Evolutionary conservation across 768 basidiomycete species (phyloP).

Genomic region (Boletus sp.): DNA sequence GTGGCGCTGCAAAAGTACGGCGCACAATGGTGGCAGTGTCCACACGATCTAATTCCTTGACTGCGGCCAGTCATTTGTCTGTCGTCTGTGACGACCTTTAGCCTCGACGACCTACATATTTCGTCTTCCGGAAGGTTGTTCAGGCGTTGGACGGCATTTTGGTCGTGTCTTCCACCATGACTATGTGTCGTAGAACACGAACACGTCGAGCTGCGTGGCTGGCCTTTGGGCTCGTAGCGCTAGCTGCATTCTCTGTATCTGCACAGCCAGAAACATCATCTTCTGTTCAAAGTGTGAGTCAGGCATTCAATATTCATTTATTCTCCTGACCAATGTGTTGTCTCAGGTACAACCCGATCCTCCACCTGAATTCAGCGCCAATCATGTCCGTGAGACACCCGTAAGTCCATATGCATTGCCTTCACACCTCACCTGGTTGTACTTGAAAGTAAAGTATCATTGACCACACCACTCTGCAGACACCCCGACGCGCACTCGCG

Average conservation of each 20-base stretch:
- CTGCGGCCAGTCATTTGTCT: background rate
- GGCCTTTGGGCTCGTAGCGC: conserved; percentile 55
- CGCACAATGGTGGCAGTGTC: too few species aligned
- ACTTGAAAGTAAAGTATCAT: background rate
- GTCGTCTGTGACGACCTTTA: background rate
- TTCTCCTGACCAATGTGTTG: background rate
- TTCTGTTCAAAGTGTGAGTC: conserved; percentile 19
- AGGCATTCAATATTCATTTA: background rate
- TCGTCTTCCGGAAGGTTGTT: background rate
- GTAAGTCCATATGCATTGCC: conserved; percentile 2
- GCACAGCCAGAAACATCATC: conserved; percentile 31
- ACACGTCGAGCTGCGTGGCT: conserved; percentile 53
- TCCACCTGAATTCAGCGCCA: background rate
- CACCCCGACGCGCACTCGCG: conserved; percentile 1
- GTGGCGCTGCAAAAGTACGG: conserved; percentile 14
- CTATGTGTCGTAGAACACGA: conserved; percentile 17
- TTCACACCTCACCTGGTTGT: background rate
- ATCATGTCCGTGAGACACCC: conserved; percentile 10
- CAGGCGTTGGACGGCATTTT: background rate
- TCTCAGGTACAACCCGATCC: conserved; percentile 16
- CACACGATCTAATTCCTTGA: background rate
- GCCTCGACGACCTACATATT: background rate
- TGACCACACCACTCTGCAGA: conserved; percentile 12
- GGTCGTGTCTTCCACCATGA: conserved; percentile 12
- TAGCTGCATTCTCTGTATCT: conserved; percentile 44